Conservation (phyloP, 2,329 filamentous ascomycete genomes). For the Fusarium staphyleae region DNA sequence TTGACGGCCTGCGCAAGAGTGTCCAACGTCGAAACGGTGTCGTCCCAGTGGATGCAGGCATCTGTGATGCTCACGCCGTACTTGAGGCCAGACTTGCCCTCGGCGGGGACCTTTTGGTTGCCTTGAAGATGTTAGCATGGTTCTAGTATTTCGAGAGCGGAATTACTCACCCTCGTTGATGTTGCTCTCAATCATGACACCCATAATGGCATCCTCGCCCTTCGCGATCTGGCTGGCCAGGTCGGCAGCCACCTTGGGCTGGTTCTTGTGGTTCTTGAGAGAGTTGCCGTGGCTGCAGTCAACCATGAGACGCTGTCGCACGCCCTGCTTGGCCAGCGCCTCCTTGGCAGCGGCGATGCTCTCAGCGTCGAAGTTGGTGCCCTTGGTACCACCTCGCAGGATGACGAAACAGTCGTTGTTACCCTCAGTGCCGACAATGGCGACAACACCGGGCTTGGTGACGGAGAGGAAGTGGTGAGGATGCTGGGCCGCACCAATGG, state of each 20-base stretch:
- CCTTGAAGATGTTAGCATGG: constrained; percentile 53
- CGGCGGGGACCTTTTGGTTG: constrained; percentile 87
- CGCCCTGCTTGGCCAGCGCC: constrained; percentile 75
- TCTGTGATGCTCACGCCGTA: constrained; percentile 98
- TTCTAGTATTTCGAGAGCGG: not conserved
- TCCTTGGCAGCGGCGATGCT: constrained; percentile 86
- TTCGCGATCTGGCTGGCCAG: constrained; percentile 84
- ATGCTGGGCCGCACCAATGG: constrained; percentile 89
- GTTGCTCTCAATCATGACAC: constrained; percentile 98
- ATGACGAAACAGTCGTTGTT: constrained; percentile 99
- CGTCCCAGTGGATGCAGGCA: constrained; percentile 94
- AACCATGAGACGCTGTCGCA: constrained; percentile 86
- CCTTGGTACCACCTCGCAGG: constrained; percentile 87
- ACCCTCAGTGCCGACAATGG: constrained; percentile 91
- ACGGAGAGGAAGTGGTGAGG: constrained; percentile 97
- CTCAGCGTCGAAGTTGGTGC: constrained; percentile 90
- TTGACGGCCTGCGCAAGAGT: constrained; percentile 81
- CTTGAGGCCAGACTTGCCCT: constrained; percentile 84
- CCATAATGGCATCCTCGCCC: constrained; percentile 89
- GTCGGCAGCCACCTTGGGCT: constrained; percentile 86
- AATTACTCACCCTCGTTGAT: constrained; percentile 81
- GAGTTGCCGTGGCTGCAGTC: constrained; percentile 99
- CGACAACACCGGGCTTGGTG: constrained; percentile 93
- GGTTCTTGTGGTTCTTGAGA: constrained; percentile 94
- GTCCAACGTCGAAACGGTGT: constrained; percentile 81